phyloP scores from a whole-genome alignment of 129 eudicot genomes.

The Escallonia rubra region DNA sequence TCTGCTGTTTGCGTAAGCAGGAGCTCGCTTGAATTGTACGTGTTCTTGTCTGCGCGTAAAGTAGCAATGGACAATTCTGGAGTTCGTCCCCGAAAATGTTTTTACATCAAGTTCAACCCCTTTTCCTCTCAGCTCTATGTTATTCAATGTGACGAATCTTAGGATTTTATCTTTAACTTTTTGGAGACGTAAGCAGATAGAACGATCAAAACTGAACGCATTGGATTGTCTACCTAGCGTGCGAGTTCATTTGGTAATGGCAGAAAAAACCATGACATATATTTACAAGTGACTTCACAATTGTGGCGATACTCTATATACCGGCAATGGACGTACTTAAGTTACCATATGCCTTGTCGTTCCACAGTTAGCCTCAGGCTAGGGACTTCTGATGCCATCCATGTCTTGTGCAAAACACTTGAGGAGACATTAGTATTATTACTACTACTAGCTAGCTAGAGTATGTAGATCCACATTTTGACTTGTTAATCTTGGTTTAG shows the following conservation, averaged over 20 bases:
- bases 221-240: conserved; percentile 17
- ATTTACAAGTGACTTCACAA: conserved; percentile 41
- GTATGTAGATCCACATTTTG: background rate
- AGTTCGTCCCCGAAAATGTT: too few relatives aligned
- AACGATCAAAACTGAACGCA: conserved; percentile 11
- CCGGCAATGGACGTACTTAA: conserved; percentile 1
- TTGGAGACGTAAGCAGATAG: background rate
- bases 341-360: background rate
- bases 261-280: conserved; percentile 20
- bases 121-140: too few relatives aligned
- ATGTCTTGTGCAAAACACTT: conserved; percentile 29
- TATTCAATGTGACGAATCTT: too few relatives aligned
- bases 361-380: background rate
- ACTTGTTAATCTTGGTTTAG: conserved; percentile 36
- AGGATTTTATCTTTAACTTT: too few relatives aligned
- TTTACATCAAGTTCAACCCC: too few relatives aligned
- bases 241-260: conserved; percentile 22
- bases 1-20: too few relatives aligned
- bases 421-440: conserved; percentile 10
- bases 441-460: background rate
- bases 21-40: too few relatives aligned
- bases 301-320: conserved; percentile 6
- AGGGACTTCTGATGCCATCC: conserved; percentile 12
- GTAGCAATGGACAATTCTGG: too few relatives aligned
- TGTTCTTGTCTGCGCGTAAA: too few relatives aligned